Conservation (phyloP, 306 rosid species). For the Cucumis melo region DNA sequence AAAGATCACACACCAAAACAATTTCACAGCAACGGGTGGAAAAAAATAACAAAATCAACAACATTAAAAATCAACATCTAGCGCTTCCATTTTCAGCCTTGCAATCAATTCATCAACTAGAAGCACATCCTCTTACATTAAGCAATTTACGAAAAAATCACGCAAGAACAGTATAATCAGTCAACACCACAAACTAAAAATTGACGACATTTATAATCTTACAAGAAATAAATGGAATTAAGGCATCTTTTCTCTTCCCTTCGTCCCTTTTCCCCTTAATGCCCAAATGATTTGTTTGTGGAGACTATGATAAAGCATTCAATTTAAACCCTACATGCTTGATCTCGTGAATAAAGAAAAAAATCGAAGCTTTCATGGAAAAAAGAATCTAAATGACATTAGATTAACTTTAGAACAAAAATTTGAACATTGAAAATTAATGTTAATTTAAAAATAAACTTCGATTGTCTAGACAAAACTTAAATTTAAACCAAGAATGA, state of each 20-base stretch:
- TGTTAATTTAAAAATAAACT: background rate
- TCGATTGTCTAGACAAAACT: background rate
- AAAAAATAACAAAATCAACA: too few species aligned
- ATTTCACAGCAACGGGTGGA: too few species aligned
- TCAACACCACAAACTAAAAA: too few species aligned
- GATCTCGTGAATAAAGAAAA: background rate
- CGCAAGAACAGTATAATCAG: too few species aligned
- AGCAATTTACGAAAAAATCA: too few species aligned
- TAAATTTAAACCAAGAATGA: background rate
- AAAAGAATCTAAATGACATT: background rate
- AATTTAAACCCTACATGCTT: background rate
- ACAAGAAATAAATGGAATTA: too few species aligned
- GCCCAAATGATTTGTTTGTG: background rate
- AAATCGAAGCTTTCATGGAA: background rate
- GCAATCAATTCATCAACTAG: too few species aligned
- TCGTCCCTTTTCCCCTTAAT: background rate
- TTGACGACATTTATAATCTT: too few species aligned
- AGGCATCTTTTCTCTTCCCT: background rate
- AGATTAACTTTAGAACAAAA: background rate
- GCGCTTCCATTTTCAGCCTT: too few species aligned
- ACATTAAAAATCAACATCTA: too few species aligned
- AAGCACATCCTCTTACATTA: too few species aligned
- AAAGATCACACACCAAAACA: too few species aligned
- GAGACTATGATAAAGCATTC: background rate
- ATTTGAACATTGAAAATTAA: background rate